Percentiles rank a stretch among this genome's conserved stretches.
phyloP scores from a whole-genome alignment of 441 rosid genomes.

The Gossypium schwendimanii region DNA sequence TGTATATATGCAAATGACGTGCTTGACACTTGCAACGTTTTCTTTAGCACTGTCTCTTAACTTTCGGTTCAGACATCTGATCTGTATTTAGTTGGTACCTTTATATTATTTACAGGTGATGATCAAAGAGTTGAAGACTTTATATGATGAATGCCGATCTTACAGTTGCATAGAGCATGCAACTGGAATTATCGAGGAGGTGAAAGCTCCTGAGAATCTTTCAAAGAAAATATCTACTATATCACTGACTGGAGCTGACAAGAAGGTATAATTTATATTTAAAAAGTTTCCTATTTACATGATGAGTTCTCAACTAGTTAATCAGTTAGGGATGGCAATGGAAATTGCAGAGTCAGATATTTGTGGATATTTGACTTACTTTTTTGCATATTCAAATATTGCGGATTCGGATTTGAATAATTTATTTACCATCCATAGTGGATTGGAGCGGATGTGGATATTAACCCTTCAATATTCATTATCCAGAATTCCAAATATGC shows the following conservation, averaged over 20 bases:
- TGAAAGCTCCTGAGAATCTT: constrained; percentile 70
- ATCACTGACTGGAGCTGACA: constrained; percentile 49
- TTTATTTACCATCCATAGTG: too few relatives aligned
- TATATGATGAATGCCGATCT: constrained; percentile 69
- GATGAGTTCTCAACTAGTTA: neutral
- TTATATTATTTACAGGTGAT: constrained; percentile 32
- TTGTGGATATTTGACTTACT: too few relatives aligned
- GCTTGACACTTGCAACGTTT: neutral
- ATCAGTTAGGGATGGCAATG: too few relatives aligned
- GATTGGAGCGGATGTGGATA: too few relatives aligned
- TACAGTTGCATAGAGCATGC: constrained; percentile 94
- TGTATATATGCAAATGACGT: neutral
- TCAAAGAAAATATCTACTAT: constrained; percentile 69
- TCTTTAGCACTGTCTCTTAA: neutral
- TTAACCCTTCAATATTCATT: too few relatives aligned
- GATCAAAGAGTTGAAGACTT: constrained; percentile 53
- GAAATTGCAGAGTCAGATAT: too few relatives aligned
- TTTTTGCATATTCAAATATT: too few relatives aligned
- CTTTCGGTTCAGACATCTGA: neutral
- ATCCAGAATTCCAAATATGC: too few relatives aligned
- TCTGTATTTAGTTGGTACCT: neutral
- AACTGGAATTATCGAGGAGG: constrained; percentile 63
- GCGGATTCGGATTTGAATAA: too few relatives aligned
- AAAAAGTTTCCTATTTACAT: neutral
- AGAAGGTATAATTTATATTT: constrained; percentile 44